Percentiles rank a stretch among this genome's conserved stretches.
Evolutionary conservation across 345 rosid species (phyloP).

Genomic region (Camelina sativa): DNA sequence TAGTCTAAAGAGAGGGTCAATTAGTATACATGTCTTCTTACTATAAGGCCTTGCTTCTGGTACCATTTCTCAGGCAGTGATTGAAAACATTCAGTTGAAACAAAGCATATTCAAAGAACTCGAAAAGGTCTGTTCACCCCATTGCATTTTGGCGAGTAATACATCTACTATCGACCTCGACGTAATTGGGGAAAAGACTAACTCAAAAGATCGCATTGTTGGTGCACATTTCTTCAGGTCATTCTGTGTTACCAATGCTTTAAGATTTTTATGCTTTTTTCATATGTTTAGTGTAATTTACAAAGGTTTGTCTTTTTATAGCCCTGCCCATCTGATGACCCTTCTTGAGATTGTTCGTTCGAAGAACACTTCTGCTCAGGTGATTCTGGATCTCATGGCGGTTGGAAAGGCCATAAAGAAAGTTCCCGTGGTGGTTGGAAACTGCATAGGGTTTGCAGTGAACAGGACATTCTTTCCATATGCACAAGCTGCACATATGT

Average conservation of each 20-base stretch:
- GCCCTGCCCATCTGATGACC: conserved; percentile 98
- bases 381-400: conserved; percentile 86
- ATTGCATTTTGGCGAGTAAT: conserved; percentile 91
- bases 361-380: conserved; percentile 83
- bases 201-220: conserved; percentile 78
- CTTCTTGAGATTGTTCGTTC: conserved; percentile 93
- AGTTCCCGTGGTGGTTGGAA: conserved; percentile 94
- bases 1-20: conserved; percentile 2
- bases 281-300: not conserved
- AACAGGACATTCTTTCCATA: conserved; percentile 93
- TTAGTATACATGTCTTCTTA: conserved; percentile 26
- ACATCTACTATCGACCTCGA: conserved; percentile 89
- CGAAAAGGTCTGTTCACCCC: conserved; percentile 79
- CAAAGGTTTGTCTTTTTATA: conserved; percentile 45
- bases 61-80: conserved; percentile 75
- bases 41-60: conserved; percentile 1
- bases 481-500: conserved; percentile 67
- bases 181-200: conserved; percentile 74
- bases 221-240: conserved; percentile 99
- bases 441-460: conserved; percentile 96
- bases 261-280: not conserved
- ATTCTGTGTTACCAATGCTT: conserved; percentile 10
- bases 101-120: conserved; percentile 87
- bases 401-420: conserved; percentile 86
- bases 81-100: conserved; percentile 80